phyloP scores from a whole-genome alignment of 495 filamentous ascomycete genomes.

The Daldinia concentrica region DNA sequence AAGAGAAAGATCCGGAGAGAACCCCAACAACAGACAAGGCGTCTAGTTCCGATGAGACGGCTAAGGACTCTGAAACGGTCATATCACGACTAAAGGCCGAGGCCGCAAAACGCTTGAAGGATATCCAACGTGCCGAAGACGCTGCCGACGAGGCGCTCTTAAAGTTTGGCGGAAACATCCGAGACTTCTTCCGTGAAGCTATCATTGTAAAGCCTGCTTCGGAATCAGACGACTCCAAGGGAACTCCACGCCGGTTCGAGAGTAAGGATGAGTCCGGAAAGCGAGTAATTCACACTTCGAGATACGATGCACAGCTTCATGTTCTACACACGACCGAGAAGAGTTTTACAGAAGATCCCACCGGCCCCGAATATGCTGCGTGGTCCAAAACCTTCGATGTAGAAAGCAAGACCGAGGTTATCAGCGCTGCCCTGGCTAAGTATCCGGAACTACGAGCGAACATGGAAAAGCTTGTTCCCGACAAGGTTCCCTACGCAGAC shows the following conservation, averaged over 20 bases:
- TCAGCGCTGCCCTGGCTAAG: conserved; percentile 82
- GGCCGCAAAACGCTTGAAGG: conserved; percentile 84
- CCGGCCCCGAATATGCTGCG: conserved; percentile 73
- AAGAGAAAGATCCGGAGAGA: conserved; percentile 52
- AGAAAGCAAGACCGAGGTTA: conserved; percentile 85
- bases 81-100: conserved; percentile 84
- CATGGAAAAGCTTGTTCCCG: conserved; percentile 96
- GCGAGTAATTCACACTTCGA: conserved; percentile 89
- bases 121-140: conserved; percentile 93
- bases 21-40: conserved; percentile 55
- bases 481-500: conserved; percentile 81
- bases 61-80: conserved; percentile 75
- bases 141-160: conserved; percentile 97
- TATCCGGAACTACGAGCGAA: conserved; percentile 87
- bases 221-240: conserved; percentile 45
- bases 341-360: conserved; percentile 85
- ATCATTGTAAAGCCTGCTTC: conserved; percentile 78
- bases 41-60: conserved; percentile 59
- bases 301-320: conserved; percentile 95
- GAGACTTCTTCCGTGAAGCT: conserved; percentile 90
- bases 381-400: conserved; percentile 83
- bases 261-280: conserved; percentile 90
- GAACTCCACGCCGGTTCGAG: conserved; percentile 78
- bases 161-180: conserved; percentile 89
- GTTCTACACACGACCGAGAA: conserved; percentile 88